Conservation (phyloP, 2,329 filamentous ascomycete genomes). For the Aspergillus sclerotialis region DNA sequence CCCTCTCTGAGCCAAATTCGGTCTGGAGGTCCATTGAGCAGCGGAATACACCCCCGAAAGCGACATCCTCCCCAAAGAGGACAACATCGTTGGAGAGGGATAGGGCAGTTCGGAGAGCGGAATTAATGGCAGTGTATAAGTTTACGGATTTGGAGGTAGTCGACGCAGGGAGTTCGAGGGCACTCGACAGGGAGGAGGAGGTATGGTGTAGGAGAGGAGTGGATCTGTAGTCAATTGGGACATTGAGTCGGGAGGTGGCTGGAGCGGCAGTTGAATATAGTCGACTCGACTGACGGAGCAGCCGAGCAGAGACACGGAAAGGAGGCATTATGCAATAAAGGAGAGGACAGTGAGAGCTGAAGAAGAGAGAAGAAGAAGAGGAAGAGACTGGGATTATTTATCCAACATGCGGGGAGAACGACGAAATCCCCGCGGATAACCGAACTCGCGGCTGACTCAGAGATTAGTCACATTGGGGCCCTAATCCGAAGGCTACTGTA, state of each 20-base stretch:
- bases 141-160: conserved; percentile 79
- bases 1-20: conserved; percentile 77
- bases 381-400: too few species aligned
- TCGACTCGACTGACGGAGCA: conserved; percentile 15
- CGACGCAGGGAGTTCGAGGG: conserved; percentile 66
- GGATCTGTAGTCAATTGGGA: conserved; percentile 78
- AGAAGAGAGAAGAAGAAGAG: too few species aligned
- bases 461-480: too few species aligned
- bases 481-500: too few species aligned
- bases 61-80: conserved; percentile 93
- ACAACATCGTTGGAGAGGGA: conserved; percentile 77
- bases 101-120: conserved; percentile 75
- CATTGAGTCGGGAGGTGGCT: conserved; percentile 61
- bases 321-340: conserved; percentile 10
- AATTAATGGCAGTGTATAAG: conserved; percentile 88
- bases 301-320: conserved; percentile 5
- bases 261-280: conserved; percentile 42
- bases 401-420: too few species aligned
- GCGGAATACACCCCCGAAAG: conserved; percentile 93
- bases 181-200: conserved; percentile 62
- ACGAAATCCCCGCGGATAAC: too few species aligned
- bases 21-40: conserved; percentile 87
- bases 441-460: too few species aligned
- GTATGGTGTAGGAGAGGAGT: conserved; percentile 77
- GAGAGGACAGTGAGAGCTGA: too few species aligned